Evolutionary conservation across 148 eudicot species (phyloP).

Genomic region (Tetragonia tetragonoides): DNA sequence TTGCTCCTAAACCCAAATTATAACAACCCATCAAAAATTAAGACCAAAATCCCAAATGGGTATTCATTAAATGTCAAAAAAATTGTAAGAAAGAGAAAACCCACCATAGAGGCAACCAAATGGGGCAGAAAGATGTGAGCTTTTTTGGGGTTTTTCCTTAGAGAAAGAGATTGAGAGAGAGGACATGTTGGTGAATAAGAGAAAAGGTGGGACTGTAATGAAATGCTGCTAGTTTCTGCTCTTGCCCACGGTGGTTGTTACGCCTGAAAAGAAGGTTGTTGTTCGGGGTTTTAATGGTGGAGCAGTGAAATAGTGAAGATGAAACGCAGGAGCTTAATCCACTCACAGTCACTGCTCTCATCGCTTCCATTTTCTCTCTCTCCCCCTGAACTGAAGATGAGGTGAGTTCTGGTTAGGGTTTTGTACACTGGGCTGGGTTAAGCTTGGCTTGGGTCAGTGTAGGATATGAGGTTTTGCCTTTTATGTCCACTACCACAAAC

Average conservation of each 20-base stretch:
- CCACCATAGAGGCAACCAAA: slow-evolving; percentile 71
- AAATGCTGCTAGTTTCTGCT: slow-evolving; percentile 47
- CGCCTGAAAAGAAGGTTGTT: slow-evolving; percentile 29
- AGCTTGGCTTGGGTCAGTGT: background rate
- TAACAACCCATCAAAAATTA: background rate
- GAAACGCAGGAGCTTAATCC: slow-evolving; percentile 28
- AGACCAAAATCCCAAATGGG: slow-evolving; percentile 16
- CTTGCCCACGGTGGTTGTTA: slow-evolving; percentile 28
- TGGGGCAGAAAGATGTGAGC: slow-evolving; percentile 70
- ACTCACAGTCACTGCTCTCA: slow-evolving; percentile 10
- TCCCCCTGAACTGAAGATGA: background rate
- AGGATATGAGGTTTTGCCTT: background rate
- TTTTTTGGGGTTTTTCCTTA: slow-evolving; percentile 32
- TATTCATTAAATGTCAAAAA: background rate
- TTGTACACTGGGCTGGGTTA: background rate
- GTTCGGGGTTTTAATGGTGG: slow-evolving; percentile 5
- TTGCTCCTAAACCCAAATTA: slow-evolving; percentile 39
- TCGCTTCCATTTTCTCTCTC: slow-evolving; percentile 30
- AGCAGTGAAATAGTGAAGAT: slow-evolving; percentile 14
- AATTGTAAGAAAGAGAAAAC: background rate
- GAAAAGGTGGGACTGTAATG: slow-evolving; percentile 47
- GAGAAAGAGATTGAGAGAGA: slow-evolving; percentile 24
- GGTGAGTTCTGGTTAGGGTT: background rate
- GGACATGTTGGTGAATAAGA: slow-evolving; percentile 38
- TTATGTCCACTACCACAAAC: too few relatives aligned